Evolutionary conservation across 106 monocot species (phyloP).

Genomic region (Cymbidium sinense): DNA sequence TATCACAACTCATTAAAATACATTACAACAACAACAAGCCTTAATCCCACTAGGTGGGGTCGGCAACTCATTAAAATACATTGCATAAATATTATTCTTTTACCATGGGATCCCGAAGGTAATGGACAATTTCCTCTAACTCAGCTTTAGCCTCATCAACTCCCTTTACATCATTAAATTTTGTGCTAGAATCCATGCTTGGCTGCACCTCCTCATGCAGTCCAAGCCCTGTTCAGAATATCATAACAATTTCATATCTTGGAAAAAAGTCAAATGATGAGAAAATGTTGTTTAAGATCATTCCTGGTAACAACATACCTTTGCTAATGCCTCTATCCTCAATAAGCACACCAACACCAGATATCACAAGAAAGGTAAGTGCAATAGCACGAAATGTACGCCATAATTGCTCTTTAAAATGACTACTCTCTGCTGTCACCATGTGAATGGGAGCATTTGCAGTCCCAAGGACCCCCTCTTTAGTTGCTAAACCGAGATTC

Average conservation of each 20-base stretch:
- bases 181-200: conserved; percentile 83
- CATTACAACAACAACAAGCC: too few relatives aligned
- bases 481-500: conserved; percentile 45
- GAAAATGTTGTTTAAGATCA: not conserved
- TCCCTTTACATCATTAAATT: conserved; percentile 96
- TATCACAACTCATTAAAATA: too few relatives aligned
- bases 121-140: conserved; percentile 96
- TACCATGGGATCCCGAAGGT: conserved; percentile 98
- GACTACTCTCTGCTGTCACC: conserved; percentile 81
- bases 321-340: conserved; percentile 96
- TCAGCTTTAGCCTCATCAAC: conserved; percentile 99
- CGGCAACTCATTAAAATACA: too few relatives aligned
- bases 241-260: not conserved
- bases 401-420: conserved; percentile 95
- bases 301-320: conserved; percentile 36
- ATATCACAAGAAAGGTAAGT: conserved; percentile 84
- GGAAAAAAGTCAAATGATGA: not conserved
- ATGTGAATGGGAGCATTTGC: conserved; percentile 88
- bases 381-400: conserved; percentile 81
- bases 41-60: too few relatives aligned
- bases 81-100: not conserved
- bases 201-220: conserved; percentile 96
- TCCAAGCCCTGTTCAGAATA: conserved; percentile 59
- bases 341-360: conserved; percentile 94
- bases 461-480: conserved; percentile 84